A percentile compares a stretch with the other conserved stretches of the same genome.
phyloP scores from a whole-genome alignment of 164 flowering plant species.

The Berberis vulgaris region DNA sequence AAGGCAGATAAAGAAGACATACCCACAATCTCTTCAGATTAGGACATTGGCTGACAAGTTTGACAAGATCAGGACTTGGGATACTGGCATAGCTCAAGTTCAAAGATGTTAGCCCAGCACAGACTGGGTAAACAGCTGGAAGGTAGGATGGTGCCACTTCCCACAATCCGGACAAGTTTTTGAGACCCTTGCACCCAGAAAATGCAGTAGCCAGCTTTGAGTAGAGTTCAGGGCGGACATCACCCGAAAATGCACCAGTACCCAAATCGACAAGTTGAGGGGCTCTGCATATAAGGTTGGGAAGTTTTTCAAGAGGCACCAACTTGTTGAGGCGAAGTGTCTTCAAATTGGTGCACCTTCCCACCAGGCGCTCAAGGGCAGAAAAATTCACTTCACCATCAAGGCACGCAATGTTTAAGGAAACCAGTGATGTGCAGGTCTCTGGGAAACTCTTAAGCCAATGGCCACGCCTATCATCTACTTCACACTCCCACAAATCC shows the following conservation, averaged over 20 bases:
- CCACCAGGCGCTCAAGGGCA: conserved; percentile 72
- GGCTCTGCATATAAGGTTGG: conserved; percentile 51
- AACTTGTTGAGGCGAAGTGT: conserved; percentile 67
- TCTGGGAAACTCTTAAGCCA: conserved; percentile 88
- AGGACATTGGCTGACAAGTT: conserved; percentile 46
- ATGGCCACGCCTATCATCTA: conserved; percentile 73
- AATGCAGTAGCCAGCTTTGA: conserved; percentile 47
- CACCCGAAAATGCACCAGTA: conserved; percentile 62
- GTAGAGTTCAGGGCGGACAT: conserved; percentile 50
- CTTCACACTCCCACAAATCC: conserved; percentile 80
- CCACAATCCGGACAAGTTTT: conserved; percentile 86
- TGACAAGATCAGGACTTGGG: conserved; percentile 42
- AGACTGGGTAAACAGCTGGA: conserved; percentile 52
- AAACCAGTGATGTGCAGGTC: conserved; percentile 61
- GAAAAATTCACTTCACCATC: conserved; percentile 62
- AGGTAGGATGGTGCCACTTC: conserved; percentile 58
- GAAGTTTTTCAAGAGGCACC: conserved; percentile 72
- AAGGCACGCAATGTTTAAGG: conserved; percentile 70
- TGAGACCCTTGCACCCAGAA: conserved; percentile 56
- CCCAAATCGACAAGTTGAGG: conserved; percentile 86
- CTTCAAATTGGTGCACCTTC: conserved; percentile 65
- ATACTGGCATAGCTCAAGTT: conserved; percentile 32
- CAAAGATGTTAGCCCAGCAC: conserved; percentile 61
- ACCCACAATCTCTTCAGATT: conserved; percentile 72
- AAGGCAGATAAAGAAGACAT: conserved; percentile 12